Evolutionary conservation across 495 filamentous ascomycete genomes (phyloP), one percentile per base, ranked within the genome.

Genomic region (Penicillium simplicissimum): DNA sequence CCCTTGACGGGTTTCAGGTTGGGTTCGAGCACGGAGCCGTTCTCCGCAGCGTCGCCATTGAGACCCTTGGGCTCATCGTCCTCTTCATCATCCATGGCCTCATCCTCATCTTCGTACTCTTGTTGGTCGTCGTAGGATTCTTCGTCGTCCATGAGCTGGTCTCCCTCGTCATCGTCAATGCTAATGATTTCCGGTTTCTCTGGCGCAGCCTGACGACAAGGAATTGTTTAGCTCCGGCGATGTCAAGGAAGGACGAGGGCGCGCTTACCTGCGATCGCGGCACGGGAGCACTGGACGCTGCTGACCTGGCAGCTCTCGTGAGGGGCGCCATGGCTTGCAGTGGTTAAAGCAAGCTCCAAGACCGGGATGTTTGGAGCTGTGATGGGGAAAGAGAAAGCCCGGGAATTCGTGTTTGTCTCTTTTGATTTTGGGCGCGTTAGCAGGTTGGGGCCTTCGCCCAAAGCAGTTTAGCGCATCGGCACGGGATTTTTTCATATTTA

Each of bases 131-230:
- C 63, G 3, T 60, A 53, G 1, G 60, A 59, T 17, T 67, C 69
- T 4, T 65, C 69, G 23, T 71, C 71, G 2, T 71, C 71, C 67
- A 70, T 71, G 25, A 67, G 58, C 37, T 70, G 63, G 35, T 71
- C 66, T 8, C 72, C 66, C 21, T 72, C 73, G 43, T 76, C 76
- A 15, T 79, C 77, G 31, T 76, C 74, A 51, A 81, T 74, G 45
- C 70, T 77, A 63, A 81, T 77, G 53, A 80, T 65, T 61, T 76
- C 77, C 0, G 69, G 63, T 47, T 71, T 67, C 56, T 74, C 72
- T 11, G 64, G 52, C 11, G 64, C 36, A 48, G 62, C 63, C 64
- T 69, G 28, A 36, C 42, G 71, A 33, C 63, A 40, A 40, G 40
- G 70, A 67, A 67, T 65, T 69, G 68, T 73, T 79, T 59, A 69